Evolutionary conservation across 1,284 basidiomycete species (phyloP).

Genomic region (Boletus hoseneyae): DNA sequence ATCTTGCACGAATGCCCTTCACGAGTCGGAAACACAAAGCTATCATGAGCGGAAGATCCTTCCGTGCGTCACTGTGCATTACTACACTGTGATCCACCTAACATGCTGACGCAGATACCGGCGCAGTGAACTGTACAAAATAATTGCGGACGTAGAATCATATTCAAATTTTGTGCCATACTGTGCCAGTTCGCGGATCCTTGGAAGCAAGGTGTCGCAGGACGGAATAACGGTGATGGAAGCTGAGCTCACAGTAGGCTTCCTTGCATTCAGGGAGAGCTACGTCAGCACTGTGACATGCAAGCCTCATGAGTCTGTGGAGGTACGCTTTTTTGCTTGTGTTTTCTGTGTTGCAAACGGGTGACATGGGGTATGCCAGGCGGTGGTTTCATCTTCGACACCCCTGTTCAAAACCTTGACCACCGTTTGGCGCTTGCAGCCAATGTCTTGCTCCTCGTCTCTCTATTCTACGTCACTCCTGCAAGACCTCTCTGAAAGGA

Average conservation of each 20-base stretch:
- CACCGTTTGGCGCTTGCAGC: slow-evolving; percentile 80
- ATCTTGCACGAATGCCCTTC: slow-evolving; percentile 37
- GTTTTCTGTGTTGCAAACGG: background rate
- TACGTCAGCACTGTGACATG: slow-evolving; percentile 87
- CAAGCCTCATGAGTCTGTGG: slow-evolving; percentile 70
- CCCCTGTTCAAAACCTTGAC: slow-evolving; percentile 83
- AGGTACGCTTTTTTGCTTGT: slow-evolving; percentile 39
- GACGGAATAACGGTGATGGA: slow-evolving; percentile 56
- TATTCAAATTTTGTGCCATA: slow-evolving; percentile 91
- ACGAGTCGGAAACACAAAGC: slow-evolving; percentile 35
- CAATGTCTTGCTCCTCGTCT: slow-evolving; percentile 44
- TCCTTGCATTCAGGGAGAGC: slow-evolving; percentile 82
- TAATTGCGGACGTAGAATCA: slow-evolving; percentile 86
- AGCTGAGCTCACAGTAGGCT: slow-evolving; percentile 87
- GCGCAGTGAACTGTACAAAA: slow-evolving; percentile 75
- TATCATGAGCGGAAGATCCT: slow-evolving; percentile 70
- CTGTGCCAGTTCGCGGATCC: slow-evolving; percentile 75
- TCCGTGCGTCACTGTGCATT: slow-evolving; percentile 55
- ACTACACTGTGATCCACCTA: background rate
- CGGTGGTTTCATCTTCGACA: slow-evolving; percentile 78
- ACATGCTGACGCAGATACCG: slow-evolving; percentile 53
- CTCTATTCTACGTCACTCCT: slow-evolving; percentile 24
- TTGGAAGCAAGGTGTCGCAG: slow-evolving; percentile 36
- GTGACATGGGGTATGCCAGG: slow-evolving; percentile 35
- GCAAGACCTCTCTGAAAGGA: too few relatives aligned